Base-by-base conservation (phyloP, 345 rosid species). In the Moricandia moricandioides region DNA sequence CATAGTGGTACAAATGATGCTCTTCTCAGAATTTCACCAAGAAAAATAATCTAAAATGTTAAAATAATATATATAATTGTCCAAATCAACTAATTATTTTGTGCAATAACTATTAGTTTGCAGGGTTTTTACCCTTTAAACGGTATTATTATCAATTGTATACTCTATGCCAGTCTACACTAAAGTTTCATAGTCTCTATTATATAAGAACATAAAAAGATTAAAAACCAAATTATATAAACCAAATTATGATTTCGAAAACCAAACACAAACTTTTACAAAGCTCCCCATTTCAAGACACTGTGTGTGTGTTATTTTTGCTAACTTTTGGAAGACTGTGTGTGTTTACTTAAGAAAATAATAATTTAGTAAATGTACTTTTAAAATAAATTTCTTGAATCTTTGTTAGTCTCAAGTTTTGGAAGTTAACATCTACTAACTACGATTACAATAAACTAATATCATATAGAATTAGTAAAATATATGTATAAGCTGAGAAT, bases 1-100 rank as follows among this genome's bases (percentile, higher is more conserved):
- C 13, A 63, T 62, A 63, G 75, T 69, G 74, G 70, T 62, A 55
- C 18, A 63, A n/a, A n/a, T 69, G 49, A 69, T 76, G 74, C 65
- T 76, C 49, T 35, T 35, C 67, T 5, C 7, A 14, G 54, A 34
- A 34, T 35, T 35, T 35, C 40, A 35, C 40, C 40, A 35, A 35
- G 3, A 35, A 35, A 35, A 35, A 35, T 8, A 35, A 35, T 35
- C 10, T 35, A 35, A 35, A 3, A 9, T 2, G 1, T 35, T 8
- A 8, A 35, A 35, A 35, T 4, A 8, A 35, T 39, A 39, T 39
- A n/a, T n/a, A 8, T 26, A 43, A n/a, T 65, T n/a, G 43, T 74
- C 58, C 18, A 26, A 55, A 73, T 73, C 71, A 18, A 3, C 13
- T 6, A 18, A 69, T 75, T 75, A 69, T 51, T 60, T 34, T 67